Percentiles rank a stretch among this genome's conserved stretches.
phyloP scores from a whole-genome alignment of 106 monocot species.

The Dioscorea dumetorum region DNA sequence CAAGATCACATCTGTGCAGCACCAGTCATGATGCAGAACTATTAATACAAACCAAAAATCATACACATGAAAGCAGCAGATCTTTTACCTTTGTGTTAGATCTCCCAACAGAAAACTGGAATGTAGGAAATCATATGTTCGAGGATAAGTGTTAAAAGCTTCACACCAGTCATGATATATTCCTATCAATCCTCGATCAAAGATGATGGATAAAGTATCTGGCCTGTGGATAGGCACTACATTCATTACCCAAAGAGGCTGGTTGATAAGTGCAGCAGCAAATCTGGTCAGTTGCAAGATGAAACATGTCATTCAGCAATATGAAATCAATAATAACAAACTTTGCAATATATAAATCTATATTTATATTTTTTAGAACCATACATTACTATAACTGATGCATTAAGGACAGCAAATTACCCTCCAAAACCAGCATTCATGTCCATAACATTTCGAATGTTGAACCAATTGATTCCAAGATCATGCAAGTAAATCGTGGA shows the following conservation, averaged over 20 bases:
- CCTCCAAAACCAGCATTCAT: slow-evolving; percentile 94
- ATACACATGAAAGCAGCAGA: neutral
- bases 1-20: slow-evolving; percentile 53
- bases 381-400: too few relatives aligned
- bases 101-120: slow-evolving; percentile 55
- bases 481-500: slow-evolving; percentile 37
- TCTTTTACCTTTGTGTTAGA: slow-evolving; percentile 57
- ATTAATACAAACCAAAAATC: too few relatives aligned
- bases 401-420: slow-evolving; percentile 29
- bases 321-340: too few relatives aligned
- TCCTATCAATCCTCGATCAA: slow-evolving; percentile 75
- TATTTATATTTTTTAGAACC: too few relatives aligned
- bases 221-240: slow-evolving; percentile 43
- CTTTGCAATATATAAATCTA: too few relatives aligned
- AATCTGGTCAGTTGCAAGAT: slow-evolving; percentile 39
- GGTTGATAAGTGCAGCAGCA: slow-evolving; percentile 62
- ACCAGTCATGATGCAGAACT: neutral
- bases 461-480: slow-evolving; percentile 69
- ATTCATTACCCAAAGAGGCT: slow-evolving; percentile 90
- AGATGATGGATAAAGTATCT: slow-evolving; percentile 60
- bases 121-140: slow-evolving; percentile 82
- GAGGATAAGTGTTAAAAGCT: slow-evolving; percentile 89
- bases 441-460: slow-evolving; percentile 86
- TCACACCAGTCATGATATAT: slow-evolving; percentile 97
- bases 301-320: too few relatives aligned